Evolutionary conservation across 768 basidiomycete genomes (phyloP), one percentile per base, ranked within the genome.

Genomic region (Psilocybe tampanensis): DNA sequence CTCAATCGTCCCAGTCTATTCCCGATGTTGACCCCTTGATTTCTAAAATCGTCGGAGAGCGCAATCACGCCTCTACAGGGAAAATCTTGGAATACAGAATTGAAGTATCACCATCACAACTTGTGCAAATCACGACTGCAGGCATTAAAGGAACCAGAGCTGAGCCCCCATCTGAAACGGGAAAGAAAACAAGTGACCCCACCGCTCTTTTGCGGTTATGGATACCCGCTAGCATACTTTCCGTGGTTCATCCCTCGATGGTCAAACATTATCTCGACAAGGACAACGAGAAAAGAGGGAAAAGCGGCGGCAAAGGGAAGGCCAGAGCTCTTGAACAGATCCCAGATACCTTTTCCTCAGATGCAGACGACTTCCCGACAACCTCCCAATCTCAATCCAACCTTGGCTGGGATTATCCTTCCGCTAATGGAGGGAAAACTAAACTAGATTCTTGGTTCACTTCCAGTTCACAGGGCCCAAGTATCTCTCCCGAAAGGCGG

Each of bases 201-300:
- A 74, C 76, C 13, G 76, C 74, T 47, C 70, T 74, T 15, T 63
- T 85, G 36, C 72, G 78, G 26, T 64, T 88, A 29, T 91, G 89
- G 90, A 70, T 90, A 42, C 84, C 88, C 0, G 87, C 81, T 3
- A 77, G 72, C 39, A 81, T 92, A 68, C 70, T 90, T 52, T 68
- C 70, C 19, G 68, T 76, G 12, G 85, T 80, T 6, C 81, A 80
- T 53, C 85, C 87, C 5, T 72, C 60, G 34, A 50, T 61, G 42
- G 58, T 64, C 17, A 45, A 60, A 15, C 41, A 70, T 17, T 63
- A 88, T 11, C 79, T 80, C 3, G 71, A 78, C 33, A 74, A 65
- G 56, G 67, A 61, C 52, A 71, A 77, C 26, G 13, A 33, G 59
- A 48, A 47, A 50, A 13, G 41, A 56, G 51, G 19, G 5, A 53